phyloP scores from a whole-genome alignment of 352 stramenopile species.

The Lagenidium giganteum region DNA sequence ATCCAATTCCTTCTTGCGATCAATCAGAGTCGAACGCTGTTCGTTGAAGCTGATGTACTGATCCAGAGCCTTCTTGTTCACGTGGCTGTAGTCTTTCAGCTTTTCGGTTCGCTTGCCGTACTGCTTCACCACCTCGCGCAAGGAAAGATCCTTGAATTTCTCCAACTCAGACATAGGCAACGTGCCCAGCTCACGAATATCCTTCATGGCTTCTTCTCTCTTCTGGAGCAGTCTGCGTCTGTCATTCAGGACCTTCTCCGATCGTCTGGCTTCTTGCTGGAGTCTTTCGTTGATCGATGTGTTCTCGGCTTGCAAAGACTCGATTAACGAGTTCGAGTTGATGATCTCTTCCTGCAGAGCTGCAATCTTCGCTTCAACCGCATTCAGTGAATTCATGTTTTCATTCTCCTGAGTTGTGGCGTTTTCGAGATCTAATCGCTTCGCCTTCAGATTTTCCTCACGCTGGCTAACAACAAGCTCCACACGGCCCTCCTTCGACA shows the following conservation, averaged over 20 bases:
- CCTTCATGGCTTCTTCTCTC: slow-evolving; percentile 89
- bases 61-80: slow-evolving; percentile 99
- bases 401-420: slow-evolving; percentile 51
- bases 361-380: slow-evolving; percentile 40
- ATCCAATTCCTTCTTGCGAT: slow-evolving; percentile 94
- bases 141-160: slow-evolving; percentile 77
- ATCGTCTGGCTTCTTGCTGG: slow-evolving; percentile 47
- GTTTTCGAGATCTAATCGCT: slow-evolving; percentile 83
- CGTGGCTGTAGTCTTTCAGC: slow-evolving; percentile 96
- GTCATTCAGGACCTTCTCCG: slow-evolving; percentile 79
- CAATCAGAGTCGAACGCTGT: slow-evolving; percentile 81
- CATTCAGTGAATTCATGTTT: slow-evolving; percentile 42
- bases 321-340: slow-evolving; percentile 25
- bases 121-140: slow-evolving; percentile 87
- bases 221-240: slow-evolving; percentile 67
- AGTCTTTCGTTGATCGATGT: slow-evolving; percentile 64
- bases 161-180: slow-evolving; percentile 90
- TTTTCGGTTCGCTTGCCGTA: slow-evolving; percentile 92
- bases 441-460: slow-evolving; percentile 64
- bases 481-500: slow-evolving; percentile 44
- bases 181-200: slow-evolving; percentile 95
- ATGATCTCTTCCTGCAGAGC: slow-evolving; percentile 36
- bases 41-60: slow-evolving; percentile 98
- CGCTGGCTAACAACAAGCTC: slow-evolving; percentile 40
- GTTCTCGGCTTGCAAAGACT: slow-evolving; percentile 46